Percentiles rank a stretch among this genome's conserved stretches.
These are phyloP conservation scores for Amanita pallidorosea DNA, from an alignment of 768 basidiomycete genomes.

Conservation along the genomic window DNA sequence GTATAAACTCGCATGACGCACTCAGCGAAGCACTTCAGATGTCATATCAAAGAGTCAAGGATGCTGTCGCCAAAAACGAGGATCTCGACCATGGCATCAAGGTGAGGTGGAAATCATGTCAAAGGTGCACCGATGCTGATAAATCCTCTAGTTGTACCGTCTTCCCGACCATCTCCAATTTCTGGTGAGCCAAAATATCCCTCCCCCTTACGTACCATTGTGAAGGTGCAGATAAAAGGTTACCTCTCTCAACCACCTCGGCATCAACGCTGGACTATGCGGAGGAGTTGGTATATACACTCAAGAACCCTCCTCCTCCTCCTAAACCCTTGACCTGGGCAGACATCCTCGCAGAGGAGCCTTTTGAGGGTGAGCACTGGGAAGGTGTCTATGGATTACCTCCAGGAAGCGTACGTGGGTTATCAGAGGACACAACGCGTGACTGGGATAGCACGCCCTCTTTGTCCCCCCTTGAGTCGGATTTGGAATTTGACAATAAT, in stretches of 20 bases:
- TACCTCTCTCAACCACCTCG: slow-evolving; percentile 39
- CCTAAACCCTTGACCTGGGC: slow-evolving; percentile 54
- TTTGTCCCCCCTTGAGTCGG: slow-evolving; percentile 53
- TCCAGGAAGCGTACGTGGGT: slow-evolving; percentile 23
- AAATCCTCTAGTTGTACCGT: slow-evolving; percentile 34
- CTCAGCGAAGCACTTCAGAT: slow-evolving; percentile 50
- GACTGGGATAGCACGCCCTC: slow-evolving; percentile 56
- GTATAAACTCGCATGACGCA: slow-evolving; percentile 51
- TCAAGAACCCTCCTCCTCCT: slow-evolving; percentile 31
- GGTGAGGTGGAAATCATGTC: slow-evolving; percentile 19
- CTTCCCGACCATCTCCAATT: slow-evolving; percentile 68
- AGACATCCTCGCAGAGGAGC: slow-evolving; percentile 72
- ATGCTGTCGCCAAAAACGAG: slow-evolving; percentile 32
- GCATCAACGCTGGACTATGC: slow-evolving; percentile 39
- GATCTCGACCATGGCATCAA: slow-evolving; percentile 63
- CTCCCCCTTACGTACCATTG: background rate
- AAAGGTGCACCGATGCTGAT: background rate
- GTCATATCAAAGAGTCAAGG: slow-evolving; percentile 41
- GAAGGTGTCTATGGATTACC: slow-evolving; percentile 54
- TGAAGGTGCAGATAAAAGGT: slow-evolving; percentile 26
- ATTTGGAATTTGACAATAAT: slow-evolving; percentile 34
- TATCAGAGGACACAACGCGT: slow-evolving; percentile 22
- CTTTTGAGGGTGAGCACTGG: slow-evolving; percentile 83
- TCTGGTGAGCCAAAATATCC: slow-evolving; percentile 33
- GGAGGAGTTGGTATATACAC: slow-evolving; percentile 36